phyloP scores from a whole-genome alignment of 495 filamentous ascomycete species.

The Tuber microsphaerosporum region DNA sequence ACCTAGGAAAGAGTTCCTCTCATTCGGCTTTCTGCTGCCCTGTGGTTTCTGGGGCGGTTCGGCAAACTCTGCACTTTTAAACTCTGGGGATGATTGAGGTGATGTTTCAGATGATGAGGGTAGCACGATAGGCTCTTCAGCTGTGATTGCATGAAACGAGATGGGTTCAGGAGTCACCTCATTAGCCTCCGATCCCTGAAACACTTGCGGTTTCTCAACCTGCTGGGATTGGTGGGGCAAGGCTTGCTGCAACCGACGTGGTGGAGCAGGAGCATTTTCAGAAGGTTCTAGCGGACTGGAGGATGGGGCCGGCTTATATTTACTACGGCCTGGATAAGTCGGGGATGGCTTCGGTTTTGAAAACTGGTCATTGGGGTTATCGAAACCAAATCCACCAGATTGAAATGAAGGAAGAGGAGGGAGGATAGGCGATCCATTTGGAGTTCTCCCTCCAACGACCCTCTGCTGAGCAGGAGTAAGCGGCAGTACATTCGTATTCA shows the following conservation, averaged over 20 bases:
- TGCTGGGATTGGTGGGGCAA: slow-evolving; percentile 9
- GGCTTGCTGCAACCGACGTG: not conserved
- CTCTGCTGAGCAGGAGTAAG: slow-evolving; percentile 18
- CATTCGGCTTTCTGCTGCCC: slow-evolving; percentile 25
- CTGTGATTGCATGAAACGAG: slow-evolving; percentile 33
- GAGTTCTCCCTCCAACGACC: slow-evolving; percentile 20
- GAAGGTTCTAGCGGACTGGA: slow-evolving; percentile 8
- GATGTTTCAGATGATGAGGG: slow-evolving; percentile 34
- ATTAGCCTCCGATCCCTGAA: not conserved
- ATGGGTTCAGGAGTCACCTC: not conserved
- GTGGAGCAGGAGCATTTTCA: slow-evolving; percentile 7
- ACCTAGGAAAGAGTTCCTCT: slow-evolving; percentile 32
- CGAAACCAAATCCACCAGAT: slow-evolving; percentile 36
- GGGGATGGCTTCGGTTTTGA: slow-evolving; percentile 21
- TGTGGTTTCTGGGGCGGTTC: slow-evolving; percentile 20
- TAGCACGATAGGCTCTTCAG: slow-evolving; percentile 37
- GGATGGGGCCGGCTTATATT: slow-evolving; percentile 7
- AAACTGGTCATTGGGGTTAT: slow-evolving; percentile 16
- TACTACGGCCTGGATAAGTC: slow-evolving; percentile 25
- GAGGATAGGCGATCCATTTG: slow-evolving; percentile 37
- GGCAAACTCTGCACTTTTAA: slow-evolving; percentile 10
- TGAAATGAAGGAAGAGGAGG: slow-evolving; percentile 39
- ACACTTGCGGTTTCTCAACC: slow-evolving; percentile 21
- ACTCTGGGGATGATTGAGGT: slow-evolving; percentile 16
- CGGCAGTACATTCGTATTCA: slow-evolving; percentile 21